phyloP scores from a whole-genome alignment of 257 asterid species.

The Przewalskia tangutica region DNA sequence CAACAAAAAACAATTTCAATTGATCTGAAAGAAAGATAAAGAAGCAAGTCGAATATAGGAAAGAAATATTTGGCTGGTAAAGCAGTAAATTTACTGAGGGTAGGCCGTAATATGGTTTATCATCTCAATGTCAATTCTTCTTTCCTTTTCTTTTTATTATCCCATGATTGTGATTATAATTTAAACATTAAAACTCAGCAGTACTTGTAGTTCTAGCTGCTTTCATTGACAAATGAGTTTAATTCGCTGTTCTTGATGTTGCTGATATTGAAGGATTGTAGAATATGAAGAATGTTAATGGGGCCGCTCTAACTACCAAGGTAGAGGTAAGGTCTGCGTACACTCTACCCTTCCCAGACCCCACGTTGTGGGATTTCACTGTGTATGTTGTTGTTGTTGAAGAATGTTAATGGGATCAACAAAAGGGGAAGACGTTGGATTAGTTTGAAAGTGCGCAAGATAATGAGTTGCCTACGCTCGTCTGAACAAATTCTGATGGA shows the following conservation, averaged over 20 bases:
- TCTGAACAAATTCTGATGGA: slow-evolving; percentile 35
- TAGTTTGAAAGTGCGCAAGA: slow-evolving; percentile 28
- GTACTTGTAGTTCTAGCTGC: neutral
- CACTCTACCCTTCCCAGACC: too few species aligned
- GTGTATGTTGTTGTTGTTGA: too few species aligned
- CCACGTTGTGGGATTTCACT: too few species aligned
- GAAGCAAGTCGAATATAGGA: neutral
- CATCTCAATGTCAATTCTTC: too few species aligned
- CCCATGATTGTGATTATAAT: neutral
- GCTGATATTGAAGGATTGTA: slow-evolving; percentile 20
- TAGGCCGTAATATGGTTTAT: neutral
- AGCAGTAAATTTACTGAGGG: neutral
- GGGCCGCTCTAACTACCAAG: too few species aligned
- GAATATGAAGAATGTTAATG: slow-evolving; percentile 33
- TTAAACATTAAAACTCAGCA: neutral
- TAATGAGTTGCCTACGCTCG: slow-evolving; percentile 58
- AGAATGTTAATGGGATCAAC: slow-evolving; percentile 12
- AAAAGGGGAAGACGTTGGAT: slow-evolving; percentile 12
- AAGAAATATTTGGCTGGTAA: neutral
- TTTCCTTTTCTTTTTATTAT: too few species aligned
- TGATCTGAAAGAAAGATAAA: neutral
- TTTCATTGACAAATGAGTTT: slow-evolving; percentile 2
- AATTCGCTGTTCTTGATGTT: slow-evolving; percentile 2
- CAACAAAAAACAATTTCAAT: too few species aligned
- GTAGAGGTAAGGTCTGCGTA: too few species aligned